A percentile compares a stretch with the other conserved stretches of the same genome.
Conservation (phyloP, 2,329 filamentous ascomycete genomes). For the Scleromitrula shiraiana region DNA sequence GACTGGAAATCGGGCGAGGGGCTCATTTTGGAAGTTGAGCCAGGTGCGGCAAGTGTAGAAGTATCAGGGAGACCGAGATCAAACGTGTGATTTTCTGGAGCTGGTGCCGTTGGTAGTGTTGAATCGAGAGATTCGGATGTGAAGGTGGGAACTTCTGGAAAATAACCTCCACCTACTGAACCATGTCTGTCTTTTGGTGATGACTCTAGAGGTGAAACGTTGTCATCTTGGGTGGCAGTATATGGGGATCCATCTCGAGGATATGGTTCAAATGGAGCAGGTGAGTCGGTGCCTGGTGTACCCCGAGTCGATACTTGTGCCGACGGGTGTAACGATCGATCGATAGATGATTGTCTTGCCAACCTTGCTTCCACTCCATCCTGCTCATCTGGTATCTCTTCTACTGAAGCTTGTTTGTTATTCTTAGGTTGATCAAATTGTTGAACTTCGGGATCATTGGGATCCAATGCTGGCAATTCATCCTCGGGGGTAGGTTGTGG, state of each 20-base stretch:
- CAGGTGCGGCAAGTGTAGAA: slow-evolving; percentile 18
- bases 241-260: slow-evolving; percentile 26
- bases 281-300: slow-evolving; percentile 14
- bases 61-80: slow-evolving; percentile 24
- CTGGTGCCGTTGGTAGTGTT: slow-evolving; percentile 24
- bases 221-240: slow-evolving; percentile 28
- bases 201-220: slow-evolving; percentile 46
- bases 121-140: slow-evolving; percentile 22
- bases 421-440: slow-evolving; percentile 41
- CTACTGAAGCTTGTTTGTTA: slow-evolving; percentile 34
- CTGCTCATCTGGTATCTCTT: slow-evolving; percentile 51
- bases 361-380: slow-evolving; percentile 37
- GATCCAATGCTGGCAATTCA: slow-evolving; percentile 43
- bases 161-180: slow-evolving; percentile 50
- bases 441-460: slow-evolving; percentile 57
- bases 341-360: slow-evolving; percentile 39
- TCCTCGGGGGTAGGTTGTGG: slow-evolving; percentile 42
- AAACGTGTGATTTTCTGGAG: slow-evolving; percentile 20
- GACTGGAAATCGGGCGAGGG: slow-evolving; percentile 27
- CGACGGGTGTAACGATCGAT: slow-evolving; percentile 41
- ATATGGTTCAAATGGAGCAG: slow-evolving; percentile 30
- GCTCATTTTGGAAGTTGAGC: slow-evolving; percentile 14
- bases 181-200: slow-evolving; percentile 35
- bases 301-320: slow-evolving; percentile 24
- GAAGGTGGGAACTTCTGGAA: slow-evolving; percentile 39